phyloP scores from a whole-genome alignment of 345 rosid species.

The Camelina hispida region DNA sequence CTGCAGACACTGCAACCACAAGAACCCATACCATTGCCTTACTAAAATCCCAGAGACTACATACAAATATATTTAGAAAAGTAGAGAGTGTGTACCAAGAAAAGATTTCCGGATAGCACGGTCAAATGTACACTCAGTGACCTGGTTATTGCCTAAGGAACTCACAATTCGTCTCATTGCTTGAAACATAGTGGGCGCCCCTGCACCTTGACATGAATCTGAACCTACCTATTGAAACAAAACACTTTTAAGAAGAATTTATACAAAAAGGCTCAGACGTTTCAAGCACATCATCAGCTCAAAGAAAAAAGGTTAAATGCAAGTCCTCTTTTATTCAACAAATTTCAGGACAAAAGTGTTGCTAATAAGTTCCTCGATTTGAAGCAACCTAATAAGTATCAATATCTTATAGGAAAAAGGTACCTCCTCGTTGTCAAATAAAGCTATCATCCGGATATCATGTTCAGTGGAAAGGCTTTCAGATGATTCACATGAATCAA shows the following conservation, averaged over 20 bases:
- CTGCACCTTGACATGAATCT: conserved; percentile 90
- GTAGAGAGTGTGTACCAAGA: conserved; percentile 61
- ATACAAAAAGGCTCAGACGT: not conserved
- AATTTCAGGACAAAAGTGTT: not conserved
- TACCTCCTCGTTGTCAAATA: conserved; percentile 99
- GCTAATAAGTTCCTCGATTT: not conserved
- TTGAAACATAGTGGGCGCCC: conserved; percentile 94
- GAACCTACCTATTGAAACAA: conserved; percentile 78
- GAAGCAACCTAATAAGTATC: not conserved
- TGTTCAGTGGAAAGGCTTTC: conserved; percentile 62
- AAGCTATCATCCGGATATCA: conserved; percentile 82
- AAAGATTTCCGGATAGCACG: conserved; percentile 83
- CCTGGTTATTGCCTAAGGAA: conserved; percentile 62
- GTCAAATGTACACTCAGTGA: conserved; percentile 64
- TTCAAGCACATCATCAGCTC: not conserved
- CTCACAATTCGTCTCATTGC: conserved; percentile 84
- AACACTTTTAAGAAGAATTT: conserved; percentile 9
- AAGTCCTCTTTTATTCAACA: conserved; percentile 1
- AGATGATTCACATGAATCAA: conserved; percentile 71
- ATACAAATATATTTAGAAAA: not conserved
- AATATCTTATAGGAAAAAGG: conserved; percentile 25
- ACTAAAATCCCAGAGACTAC: not conserved
- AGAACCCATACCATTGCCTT: conserved; percentile 5
- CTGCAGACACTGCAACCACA: conserved; percentile 72
- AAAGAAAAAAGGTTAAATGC: conserved; percentile 11